Evolutionary conservation across 768 basidiomycete genomes (phyloP).

Genomic region (Clitopilus passeckerianus): DNA sequence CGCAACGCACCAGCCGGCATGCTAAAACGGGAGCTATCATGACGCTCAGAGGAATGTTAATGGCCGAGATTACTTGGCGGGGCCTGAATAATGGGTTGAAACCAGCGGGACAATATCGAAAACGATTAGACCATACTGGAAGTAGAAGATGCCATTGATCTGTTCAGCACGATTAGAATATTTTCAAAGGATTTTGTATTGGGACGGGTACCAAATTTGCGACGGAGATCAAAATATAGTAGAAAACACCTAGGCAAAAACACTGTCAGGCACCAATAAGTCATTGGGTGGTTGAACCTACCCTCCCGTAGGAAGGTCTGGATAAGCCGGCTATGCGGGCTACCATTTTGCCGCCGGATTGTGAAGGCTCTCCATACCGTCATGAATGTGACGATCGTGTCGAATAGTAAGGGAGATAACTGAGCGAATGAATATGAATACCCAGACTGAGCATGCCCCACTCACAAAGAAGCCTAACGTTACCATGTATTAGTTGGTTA

Average conservation of each 20-base stretch:
- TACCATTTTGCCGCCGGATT: slow-evolving; percentile 71
- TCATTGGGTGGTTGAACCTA: slow-evolving; percentile 16
- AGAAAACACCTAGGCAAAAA: slow-evolving; percentile 59
- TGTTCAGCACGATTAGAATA: slow-evolving; percentile 12
- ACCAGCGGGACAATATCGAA: not conserved
- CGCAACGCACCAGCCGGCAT: slow-evolving; percentile 57
- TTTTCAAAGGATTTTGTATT: not conserved
- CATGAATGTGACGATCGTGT: slow-evolving; percentile 77
- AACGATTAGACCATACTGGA: slow-evolving; percentile 49
- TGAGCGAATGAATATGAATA: slow-evolving; percentile 15
- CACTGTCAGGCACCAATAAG: slow-evolving; percentile 1
- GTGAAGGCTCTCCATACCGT: slow-evolving; percentile 75
- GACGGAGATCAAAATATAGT: slow-evolving; percentile 82
- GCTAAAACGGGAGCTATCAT: slow-evolving; percentile 80
- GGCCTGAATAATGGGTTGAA: slow-evolving; percentile 41
- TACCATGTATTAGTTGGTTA: slow-evolving; percentile 4
- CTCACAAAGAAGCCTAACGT: slow-evolving; percentile 55
- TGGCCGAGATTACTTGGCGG: slow-evolving; percentile 76
- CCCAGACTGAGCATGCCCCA: slow-evolving; percentile 10
- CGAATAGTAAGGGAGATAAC: slow-evolving; percentile 80
- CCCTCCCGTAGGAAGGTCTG: slow-evolving; percentile 85
- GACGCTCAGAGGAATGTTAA: slow-evolving; percentile 80
- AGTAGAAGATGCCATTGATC: slow-evolving; percentile 82
- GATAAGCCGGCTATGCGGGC: slow-evolving; percentile 73
- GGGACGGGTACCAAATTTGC: slow-evolving; percentile 56